Evolutionary conservation across 2,329 filamentous ascomycete genomes (phyloP).

Genomic region (Aspergillus puulaauensis): DNA sequence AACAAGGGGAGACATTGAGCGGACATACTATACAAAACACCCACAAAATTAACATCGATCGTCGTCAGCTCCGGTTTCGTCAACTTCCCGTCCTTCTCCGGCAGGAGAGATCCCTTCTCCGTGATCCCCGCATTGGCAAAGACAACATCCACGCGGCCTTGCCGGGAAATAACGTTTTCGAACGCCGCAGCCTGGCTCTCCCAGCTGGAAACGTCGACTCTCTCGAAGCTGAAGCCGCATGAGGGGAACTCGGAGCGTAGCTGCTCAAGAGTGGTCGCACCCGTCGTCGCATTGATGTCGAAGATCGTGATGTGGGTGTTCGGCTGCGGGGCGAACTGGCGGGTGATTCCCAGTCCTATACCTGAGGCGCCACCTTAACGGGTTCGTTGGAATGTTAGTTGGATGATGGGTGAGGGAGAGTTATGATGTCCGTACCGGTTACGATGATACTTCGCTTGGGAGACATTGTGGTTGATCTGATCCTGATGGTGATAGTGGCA

Average conservation of each 20-base stretch:
- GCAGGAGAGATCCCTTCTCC: slow-evolving; percentile 43
- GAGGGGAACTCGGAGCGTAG: slow-evolving; percentile 27
- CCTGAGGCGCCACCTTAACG: slow-evolving; percentile 35
- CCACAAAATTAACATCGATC: slow-evolving; percentile 38
- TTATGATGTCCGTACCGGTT: slow-evolving; percentile 20
- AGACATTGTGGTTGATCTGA: slow-evolving; percentile 1
- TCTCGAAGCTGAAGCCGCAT: slow-evolving; percentile 27
- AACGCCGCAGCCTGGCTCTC: slow-evolving; percentile 32
- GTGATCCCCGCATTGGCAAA: slow-evolving; percentile 54
- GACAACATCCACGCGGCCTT: slow-evolving; percentile 47
- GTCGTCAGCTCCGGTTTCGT: slow-evolving; percentile 37
- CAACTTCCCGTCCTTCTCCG: slow-evolving; percentile 21
- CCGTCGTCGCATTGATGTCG: slow-evolving; percentile 30
- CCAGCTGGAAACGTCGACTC: slow-evolving; percentile 37
- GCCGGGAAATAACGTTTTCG: slow-evolving; percentile 21
- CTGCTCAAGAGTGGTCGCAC: slow-evolving; percentile 18
- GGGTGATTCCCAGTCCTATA: slow-evolving; percentile 37
- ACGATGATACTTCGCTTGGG: slow-evolving; percentile 28
- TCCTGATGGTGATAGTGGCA: neutral
- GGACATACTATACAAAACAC: slow-evolving; percentile 48
- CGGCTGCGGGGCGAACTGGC: slow-evolving; percentile 28
- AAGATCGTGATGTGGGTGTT: slow-evolving; percentile 33
- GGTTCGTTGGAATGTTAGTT: neutral
- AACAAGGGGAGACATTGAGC: neutral
- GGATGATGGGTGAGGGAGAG: neutral